Conservation (phyloP, 805 yeast species). For the Saturnispora saitoi region DNA sequence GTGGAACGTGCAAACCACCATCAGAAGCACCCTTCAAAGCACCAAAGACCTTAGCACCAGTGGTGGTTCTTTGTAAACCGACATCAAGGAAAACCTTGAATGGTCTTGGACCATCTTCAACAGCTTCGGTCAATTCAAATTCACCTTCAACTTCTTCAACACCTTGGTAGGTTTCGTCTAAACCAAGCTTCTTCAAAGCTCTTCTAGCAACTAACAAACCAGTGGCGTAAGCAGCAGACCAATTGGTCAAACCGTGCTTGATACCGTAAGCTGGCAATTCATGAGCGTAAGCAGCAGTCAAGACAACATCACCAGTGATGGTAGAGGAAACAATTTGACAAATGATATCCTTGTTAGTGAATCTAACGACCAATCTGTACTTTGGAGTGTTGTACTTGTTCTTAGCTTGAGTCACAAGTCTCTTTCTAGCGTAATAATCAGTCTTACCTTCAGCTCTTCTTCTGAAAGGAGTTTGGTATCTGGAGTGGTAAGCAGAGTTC, state of each 20-base stretch:
- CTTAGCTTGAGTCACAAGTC: conserved; percentile 99
- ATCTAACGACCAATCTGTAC: conserved; percentile 98
- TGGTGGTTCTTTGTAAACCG: conserved; percentile 99
- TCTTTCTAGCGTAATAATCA: conserved; percentile 99
- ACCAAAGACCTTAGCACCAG: conserved; percentile 99
- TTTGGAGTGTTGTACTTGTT: conserved; percentile 99
- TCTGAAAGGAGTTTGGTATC: conserved; percentile 99
- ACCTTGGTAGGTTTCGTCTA: conserved; percentile 97
- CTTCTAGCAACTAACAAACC: conserved; percentile 99
- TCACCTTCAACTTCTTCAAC: conserved; percentile 99
- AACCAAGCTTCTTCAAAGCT: conserved; percentile 93
- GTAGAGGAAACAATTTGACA: conserved; percentile 96
- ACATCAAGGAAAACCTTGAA: conserved; percentile 99
- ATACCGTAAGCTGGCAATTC: conserved; percentile 98
- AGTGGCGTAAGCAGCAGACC: conserved; percentile 99
- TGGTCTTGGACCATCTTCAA: conserved; percentile 99
- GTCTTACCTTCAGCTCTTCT: conserved; percentile 99
- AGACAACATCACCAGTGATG: conserved; percentile 92
- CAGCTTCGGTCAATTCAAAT: conserved; percentile 96
- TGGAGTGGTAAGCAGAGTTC: conserved; percentile 91
- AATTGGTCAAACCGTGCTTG: conserved; percentile 97
- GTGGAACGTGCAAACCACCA: conserved; percentile 99
- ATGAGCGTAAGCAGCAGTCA: conserved; percentile 97
- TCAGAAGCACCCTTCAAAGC: conserved; percentile 99
- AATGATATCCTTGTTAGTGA: conserved; percentile 99